These are phyloP conservation scores for Tubosaeta sp. DNA, from an alignment of 768 basidiomycete species.

Conservation along the genomic window DNA sequence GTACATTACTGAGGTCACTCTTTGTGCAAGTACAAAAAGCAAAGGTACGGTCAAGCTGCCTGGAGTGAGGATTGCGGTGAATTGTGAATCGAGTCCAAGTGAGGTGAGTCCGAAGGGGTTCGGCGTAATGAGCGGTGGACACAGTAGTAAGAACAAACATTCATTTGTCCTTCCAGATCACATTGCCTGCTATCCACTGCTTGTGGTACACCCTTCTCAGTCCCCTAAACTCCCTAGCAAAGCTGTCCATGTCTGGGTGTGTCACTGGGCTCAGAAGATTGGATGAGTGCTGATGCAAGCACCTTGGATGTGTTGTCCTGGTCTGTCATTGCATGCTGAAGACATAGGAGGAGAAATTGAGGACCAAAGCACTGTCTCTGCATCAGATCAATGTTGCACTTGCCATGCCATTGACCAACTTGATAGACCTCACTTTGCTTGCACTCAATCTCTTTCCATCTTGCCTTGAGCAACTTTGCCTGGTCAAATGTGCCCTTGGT, in stretches of 20 bases:
- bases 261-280: constrained; percentile 36
- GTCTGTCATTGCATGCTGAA: constrained; percentile 86
- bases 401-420: constrained; percentile 37
- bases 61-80: constrained; percentile 16
- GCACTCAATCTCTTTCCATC: constrained; percentile 84
- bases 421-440: constrained; percentile 89
- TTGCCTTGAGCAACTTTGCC: constrained; percentile 71
- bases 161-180: constrained; percentile 73
- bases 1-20: constrained; percentile 76
- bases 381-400: constrained; percentile 8
- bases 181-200: constrained; percentile 80
- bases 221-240: constrained; percentile 85
- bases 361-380: constrained; percentile 70
- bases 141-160: constrained; percentile 11
- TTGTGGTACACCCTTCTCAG: constrained; percentile 90
- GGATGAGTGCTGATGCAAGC: constrained; percentile 76
- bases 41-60: constrained; percentile 49
- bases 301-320: constrained; percentile 89
- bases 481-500: constrained; percentile 87
- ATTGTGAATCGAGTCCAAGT: no score
- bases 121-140: constrained; percentile 28
- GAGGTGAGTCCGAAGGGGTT: constrained; percentile 21
- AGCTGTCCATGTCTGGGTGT: constrained; percentile 70
- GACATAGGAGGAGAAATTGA: constrained; percentile 83
- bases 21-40: constrained; percentile 96